A percentile compares a stretch with the other conserved stretches of the same genome.
These are phyloP conservation scores for Plasmodium gaboni DNA, from an alignment of 169 alveolate species.

Conservation along the genomic window DNA sequence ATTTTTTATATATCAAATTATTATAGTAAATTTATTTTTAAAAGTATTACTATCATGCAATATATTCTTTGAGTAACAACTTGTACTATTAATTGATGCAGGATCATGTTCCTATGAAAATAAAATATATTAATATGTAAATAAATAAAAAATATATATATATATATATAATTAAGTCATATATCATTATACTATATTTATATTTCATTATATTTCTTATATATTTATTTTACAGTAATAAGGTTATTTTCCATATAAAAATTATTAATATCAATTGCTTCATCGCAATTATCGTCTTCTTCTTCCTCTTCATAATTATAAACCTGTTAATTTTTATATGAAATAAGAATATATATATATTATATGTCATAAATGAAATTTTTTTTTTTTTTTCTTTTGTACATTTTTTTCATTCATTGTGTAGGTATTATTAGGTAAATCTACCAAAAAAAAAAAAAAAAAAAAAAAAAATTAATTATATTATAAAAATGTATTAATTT, in stretches of 20 bases:
- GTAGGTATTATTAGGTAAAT: neutral
- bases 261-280: slow-evolving; percentile 55
- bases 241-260: slow-evolving; percentile 35
- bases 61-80: slow-evolving; percentile 15
- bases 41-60: slow-evolving; percentile 24
- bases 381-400: slow-evolving; percentile 4
- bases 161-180: neutral
- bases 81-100: slow-evolving; percentile 38
- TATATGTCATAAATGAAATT: neutral
- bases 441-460: slow-evolving; percentile 18
- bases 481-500: neutral
- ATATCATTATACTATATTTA: neutral
- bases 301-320: slow-evolving; percentile 10
- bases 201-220: neutral
- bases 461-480: neutral
- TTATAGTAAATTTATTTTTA: slow-evolving; percentile 27
- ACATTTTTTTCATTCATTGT: slow-evolving; percentile 15
- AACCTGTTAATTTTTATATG: neutral
- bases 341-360: neutral
- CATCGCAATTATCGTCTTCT: slow-evolving; percentile 40
- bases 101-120: slow-evolving; percentile 70
- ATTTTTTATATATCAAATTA: neutral
- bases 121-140: neutral
- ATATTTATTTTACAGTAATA: slow-evolving; percentile 30
- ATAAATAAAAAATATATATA: neutral